These are phyloP conservation scores for Nyssa sinensis DNA, from an alignment of 148 eudicot genomes.

Conservation along the genomic window DNA sequence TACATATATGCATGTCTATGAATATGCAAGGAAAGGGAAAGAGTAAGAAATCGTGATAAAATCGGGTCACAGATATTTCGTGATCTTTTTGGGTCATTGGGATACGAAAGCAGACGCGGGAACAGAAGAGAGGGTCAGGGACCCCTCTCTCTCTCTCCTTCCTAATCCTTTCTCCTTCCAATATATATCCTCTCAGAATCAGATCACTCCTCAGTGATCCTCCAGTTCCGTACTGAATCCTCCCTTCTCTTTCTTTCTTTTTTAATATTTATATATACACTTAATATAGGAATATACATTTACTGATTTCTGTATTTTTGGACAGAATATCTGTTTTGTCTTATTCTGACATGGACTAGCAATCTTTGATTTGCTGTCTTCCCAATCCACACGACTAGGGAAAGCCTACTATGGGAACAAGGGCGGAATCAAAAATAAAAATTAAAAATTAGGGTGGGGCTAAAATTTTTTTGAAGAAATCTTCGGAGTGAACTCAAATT, in stretches of 20 bases:
- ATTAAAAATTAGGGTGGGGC: too few species aligned
- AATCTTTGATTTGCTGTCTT: too few species aligned
- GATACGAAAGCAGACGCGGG: constrained; percentile 20
- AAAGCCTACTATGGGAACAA: too few species aligned
- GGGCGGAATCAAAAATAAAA: too few species aligned
- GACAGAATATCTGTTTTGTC: too few species aligned
- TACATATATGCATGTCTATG: not conserved
- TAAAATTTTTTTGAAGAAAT: too few species aligned
- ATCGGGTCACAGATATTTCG: constrained; percentile 29
- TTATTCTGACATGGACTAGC: too few species aligned
- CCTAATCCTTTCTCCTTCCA: not conserved
- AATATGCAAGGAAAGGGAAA: not conserved
- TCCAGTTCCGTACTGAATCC: not conserved
- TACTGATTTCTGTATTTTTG: too few species aligned
- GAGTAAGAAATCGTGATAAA: constrained; percentile 14
- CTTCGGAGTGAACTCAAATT: too few species aligned
- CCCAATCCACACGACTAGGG: too few species aligned
- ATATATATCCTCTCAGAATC: constrained; percentile 3
- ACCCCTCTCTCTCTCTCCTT: not conserved
- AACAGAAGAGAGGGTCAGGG: not conserved
- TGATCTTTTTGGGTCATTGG: constrained; percentile 29
- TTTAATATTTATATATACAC: too few species aligned
- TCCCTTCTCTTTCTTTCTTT: not conserved
- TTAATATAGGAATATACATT: too few species aligned
- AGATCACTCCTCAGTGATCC: not conserved